phyloP scores from a whole-genome alignment of 306 rosid species.

The Medicago truncatula region MtrunA17r5.0-ANR NC_053048.1:52592501-52593000 shows the following conservation, averaged over 20 bases:
- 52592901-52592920: background rate
- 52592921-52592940: background rate
- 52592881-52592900: slow-evolving; percentile 13
- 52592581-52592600: slow-evolving; percentile 7
- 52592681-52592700: slow-evolving; percentile 39
- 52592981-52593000: background rate
- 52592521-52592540: slow-evolving; percentile 47
- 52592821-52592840: slow-evolving; percentile 5
- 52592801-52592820: background rate
- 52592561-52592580: slow-evolving; percentile 25
- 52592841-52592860: background rate
- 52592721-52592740: slow-evolving; percentile 33
- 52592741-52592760: slow-evolving; percentile 37
- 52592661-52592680: slow-evolving; percentile 25
- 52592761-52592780: slow-evolving; percentile 23
- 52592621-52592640: slow-evolving; percentile 36
- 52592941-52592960: background rate
- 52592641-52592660: slow-evolving; percentile 42
- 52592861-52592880: slow-evolving; percentile 18
- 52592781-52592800: background rate
- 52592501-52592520: slow-evolving; percentile 47
- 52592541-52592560: slow-evolving; percentile 45
- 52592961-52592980: background rate
- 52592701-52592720: slow-evolving; percentile 5
- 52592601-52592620: slow-evolving; percentile 47